A percentile compares a stretch with the other conserved stretches of the same genome.
These are phyloP conservation scores for Hura crepitans DNA, from an alignment of 441 rosid species.

Conservation along the genomic window DNA sequence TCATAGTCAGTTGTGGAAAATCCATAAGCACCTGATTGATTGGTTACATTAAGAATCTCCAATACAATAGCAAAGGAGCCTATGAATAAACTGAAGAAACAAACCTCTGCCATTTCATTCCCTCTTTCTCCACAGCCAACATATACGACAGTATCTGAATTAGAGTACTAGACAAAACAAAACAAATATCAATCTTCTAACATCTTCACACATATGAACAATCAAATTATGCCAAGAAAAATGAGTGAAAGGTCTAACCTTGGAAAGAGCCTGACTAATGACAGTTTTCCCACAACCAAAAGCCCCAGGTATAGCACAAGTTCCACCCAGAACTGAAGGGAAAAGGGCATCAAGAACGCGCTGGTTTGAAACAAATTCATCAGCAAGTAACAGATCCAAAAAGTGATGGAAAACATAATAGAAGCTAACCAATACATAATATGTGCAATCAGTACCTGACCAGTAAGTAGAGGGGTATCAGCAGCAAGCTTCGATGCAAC, in stretches of 20 bases:
- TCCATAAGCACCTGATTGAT: slow-evolving; percentile 90
- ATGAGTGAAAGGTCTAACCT: slow-evolving; percentile 46
- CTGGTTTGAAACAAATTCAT: slow-evolving; percentile 39
- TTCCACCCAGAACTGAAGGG: slow-evolving; percentile 99
- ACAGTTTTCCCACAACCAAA: slow-evolving; percentile 99
- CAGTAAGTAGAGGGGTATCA: slow-evolving; percentile 96
- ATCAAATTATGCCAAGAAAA: neutral
- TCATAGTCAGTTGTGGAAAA: slow-evolving; percentile 99
- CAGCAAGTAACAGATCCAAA: slow-evolving; percentile 19
- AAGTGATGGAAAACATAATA: neutral
- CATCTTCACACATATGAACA: slow-evolving; percentile 8
- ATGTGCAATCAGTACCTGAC: slow-evolving; percentile 57
- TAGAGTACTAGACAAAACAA: slow-evolving; percentile 76
- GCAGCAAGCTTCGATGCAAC: slow-evolving; percentile 99
- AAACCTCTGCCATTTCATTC: slow-evolving; percentile 99
- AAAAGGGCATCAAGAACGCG: slow-evolving; percentile 99
- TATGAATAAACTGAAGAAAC: slow-evolving; percentile 21
- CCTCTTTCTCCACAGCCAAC: slow-evolving; percentile 99
- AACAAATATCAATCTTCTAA: slow-evolving; percentile 6
- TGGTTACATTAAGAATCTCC: slow-evolving; percentile 3
- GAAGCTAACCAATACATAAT: neutral
- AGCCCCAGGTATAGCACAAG: slow-evolving; percentile 99
- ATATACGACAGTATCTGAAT: slow-evolving; percentile 94
- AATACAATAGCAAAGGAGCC: neutral
- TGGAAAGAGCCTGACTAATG: slow-evolving; percentile 99